Conservation (phyloP, 129 eudicot species). For the Deinandra increscens region DNA sequence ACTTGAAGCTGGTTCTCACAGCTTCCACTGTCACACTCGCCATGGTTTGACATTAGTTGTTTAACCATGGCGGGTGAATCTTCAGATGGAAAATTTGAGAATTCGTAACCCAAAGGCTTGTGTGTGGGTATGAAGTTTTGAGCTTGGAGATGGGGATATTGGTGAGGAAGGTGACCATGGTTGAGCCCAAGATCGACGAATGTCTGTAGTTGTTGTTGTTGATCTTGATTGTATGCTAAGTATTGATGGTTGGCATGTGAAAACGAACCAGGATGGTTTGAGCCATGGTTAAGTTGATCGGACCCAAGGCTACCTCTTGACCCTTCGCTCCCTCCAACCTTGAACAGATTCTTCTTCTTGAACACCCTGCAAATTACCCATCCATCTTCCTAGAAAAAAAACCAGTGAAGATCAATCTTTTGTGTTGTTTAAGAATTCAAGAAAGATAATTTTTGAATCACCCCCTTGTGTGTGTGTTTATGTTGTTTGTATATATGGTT, state of each 20-base stretch:
- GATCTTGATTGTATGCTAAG: slow-evolving; percentile 47
- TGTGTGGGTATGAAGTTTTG: slow-evolving; percentile 47
- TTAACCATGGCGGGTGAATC: slow-evolving; percentile 44
- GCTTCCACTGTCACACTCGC: slow-evolving; percentile 60
- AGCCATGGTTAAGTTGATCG: slow-evolving; percentile 51
- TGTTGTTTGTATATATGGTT: neutral
- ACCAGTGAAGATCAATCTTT: neutral
- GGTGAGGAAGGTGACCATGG: slow-evolving; percentile 47
- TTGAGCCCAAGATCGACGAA: slow-evolving; percentile 57
- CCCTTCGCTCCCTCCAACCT: slow-evolving; percentile 63
- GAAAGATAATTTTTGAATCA: neutral
- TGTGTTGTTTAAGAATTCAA: neutral
- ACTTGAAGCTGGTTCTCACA: slow-evolving; percentile 40
- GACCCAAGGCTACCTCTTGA: slow-evolving; percentile 41
- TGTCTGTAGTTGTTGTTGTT: slow-evolving; percentile 40
- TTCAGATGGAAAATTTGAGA: slow-evolving; percentile 32
- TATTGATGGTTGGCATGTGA: slow-evolving; percentile 44
- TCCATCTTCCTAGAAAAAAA: slow-evolving; percentile 67
- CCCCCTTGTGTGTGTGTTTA: neutral
- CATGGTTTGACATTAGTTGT: slow-evolving; percentile 56
- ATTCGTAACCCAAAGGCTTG: slow-evolving; percentile 45
- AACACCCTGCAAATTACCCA: slow-evolving; percentile 94
- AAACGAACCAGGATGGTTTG: slow-evolving; percentile 32
- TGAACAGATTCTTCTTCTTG: slow-evolving; percentile 87
- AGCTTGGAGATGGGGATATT: slow-evolving; percentile 39